Base-by-base conservation (phyloP, 148 eudicot genomes). In the Limonium bicolor region DNA sequence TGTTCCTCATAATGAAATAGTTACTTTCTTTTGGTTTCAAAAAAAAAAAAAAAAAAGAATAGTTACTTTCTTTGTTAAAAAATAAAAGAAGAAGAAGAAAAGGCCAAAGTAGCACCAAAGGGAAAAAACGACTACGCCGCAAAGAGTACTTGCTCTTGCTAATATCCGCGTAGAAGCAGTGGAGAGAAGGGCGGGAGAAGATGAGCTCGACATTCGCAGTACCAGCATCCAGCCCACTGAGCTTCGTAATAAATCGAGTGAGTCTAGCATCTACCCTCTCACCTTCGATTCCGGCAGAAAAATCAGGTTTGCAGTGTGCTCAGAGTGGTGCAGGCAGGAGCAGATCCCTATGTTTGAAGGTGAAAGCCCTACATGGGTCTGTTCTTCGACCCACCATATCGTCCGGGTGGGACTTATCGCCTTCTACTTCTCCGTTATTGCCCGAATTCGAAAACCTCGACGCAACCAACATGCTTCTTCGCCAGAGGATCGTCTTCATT, bases 381-480 rank as follows among this genome's bases (percentile, higher is more conserved):
- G 68, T 80, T 32, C 45, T 50, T 1, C 62, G 52, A 7, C 51
- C 14, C 0, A 58, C 94, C 4, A 50, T 74, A 1, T 67, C 83
- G 9, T 60, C 73, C 19, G 64, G 66, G 26, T 83, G 94, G 92
- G 87, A 80, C 34, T 62, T 65, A 13, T 59, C 74, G 12, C 67
- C 34, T 8, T 60, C 76, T 1, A 48, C 82, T 27, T 46, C 85
- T 2, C 50, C 79, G 20, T 56, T 66, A 74, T 46, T 83, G 21
- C 97, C 97, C n/a, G 67, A 62, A 63, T 72, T 80, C 43, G 92
- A 80, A 66, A 87, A 88, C 37, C 92, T 88, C 29, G 94, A 88
- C 45, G 68, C 86, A 37, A 88, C 92, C 50, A 74, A 83, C 31
- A 83, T 88, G 97, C 81, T 88, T 57, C 94, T 88, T 55, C 78